A percentile compares a stretch with the other conserved stretches of the same genome.
Evolutionary conservation across 2,329 filamentous ascomycete species (phyloP).

Genomic region (Stagonosporopsis chrysanthemi): DNA sequence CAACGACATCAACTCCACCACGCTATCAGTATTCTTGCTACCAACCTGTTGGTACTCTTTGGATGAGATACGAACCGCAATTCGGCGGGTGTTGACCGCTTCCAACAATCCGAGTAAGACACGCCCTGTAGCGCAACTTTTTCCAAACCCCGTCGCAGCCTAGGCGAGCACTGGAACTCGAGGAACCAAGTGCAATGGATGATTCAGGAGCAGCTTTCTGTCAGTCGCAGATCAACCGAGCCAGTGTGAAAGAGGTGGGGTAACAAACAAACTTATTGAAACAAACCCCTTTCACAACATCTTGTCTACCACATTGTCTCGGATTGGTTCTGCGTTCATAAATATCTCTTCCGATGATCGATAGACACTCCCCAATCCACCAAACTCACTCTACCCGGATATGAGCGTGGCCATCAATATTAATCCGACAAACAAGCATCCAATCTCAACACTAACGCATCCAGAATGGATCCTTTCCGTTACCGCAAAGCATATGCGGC

Average conservation of each 20-base stretch:
- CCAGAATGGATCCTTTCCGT: constrained; percentile 47
- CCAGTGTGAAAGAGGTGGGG: constrained; percentile 15
- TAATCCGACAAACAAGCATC: neutral
- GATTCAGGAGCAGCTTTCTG: constrained; percentile 19
- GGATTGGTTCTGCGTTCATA: constrained; percentile 16
- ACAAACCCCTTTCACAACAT: constrained; percentile 6
- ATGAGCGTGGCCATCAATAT: constrained; percentile 6
- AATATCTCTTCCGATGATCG: neutral
- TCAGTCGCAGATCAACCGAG: constrained; percentile 18
- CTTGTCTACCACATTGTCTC: constrained; percentile 7
- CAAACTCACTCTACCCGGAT: neutral
- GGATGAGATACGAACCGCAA: constrained; percentile 24
- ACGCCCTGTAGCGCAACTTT: constrained; percentile 26
- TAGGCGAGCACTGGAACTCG: constrained; percentile 20
- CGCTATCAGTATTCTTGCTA: constrained; percentile 19
- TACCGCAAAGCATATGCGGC: constrained; percentile 50
- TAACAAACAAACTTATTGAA: constrained; percentile 3
- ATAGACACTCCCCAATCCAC: neutral
- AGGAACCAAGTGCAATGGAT: constrained; percentile 31
- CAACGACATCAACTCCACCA: constrained; percentile 24
- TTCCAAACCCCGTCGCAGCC: constrained; percentile 21
- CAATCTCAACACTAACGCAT: constrained; percentile 23
- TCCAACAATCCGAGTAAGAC: constrained; percentile 34
- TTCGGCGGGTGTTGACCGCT: constrained; percentile 30
- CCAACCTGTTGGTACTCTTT: constrained; percentile 12